Percentiles rank a stretch among this genome's conserved stretches.
Conservation (phyloP, 306 rosid species). For the Hippophae tibetana region DNA sequence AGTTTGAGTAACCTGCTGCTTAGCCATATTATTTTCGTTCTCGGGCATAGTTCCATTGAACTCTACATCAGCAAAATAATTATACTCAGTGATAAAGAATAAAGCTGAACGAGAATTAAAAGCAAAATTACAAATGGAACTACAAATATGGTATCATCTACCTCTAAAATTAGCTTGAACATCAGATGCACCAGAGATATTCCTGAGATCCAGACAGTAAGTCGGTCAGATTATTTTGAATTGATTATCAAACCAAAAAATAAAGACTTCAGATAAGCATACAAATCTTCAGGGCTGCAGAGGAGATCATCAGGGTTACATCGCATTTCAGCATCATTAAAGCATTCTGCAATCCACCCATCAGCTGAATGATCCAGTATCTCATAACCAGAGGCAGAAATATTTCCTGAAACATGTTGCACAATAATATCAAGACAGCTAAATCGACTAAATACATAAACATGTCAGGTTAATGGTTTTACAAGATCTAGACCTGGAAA, state of each 20-base stretch:
- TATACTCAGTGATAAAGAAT: conserved; percentile 6
- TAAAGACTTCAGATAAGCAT: conserved; percentile 25
- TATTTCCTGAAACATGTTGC: conserved; percentile 35
- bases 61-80: conserved; percentile 29
- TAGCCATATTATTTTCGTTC: conserved; percentile 32
- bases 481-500: conserved; percentile 44
- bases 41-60: conserved; percentile 35
- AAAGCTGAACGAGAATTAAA: not conserved
- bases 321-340: conserved; percentile 54
- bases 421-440: conserved; percentile 10
- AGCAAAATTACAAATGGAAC: not conserved
- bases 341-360: conserved; percentile 71
- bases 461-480: conserved; percentile 5
- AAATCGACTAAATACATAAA: conserved; percentile 4
- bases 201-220: conserved; percentile 41
- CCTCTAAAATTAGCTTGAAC: conserved; percentile 55
- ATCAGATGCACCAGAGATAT: conserved; percentile 37
- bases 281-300: conserved; percentile 53
- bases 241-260: conserved; percentile 7
- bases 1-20: conserved; percentile 28
- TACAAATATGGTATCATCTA: conserved; percentile 20
- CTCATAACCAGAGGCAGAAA: conserved; percentile 43
- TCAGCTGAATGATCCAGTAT: conserved; percentile 51
- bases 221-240: conserved; percentile 24
- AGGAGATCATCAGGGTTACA: conserved; percentile 40